A percentile compares a stretch with the other conserved stretches of the same genome.
Conservation (phyloP, 2,329 filamentous ascomycete genomes). For the Colletotrichum tropicicola region DNA sequence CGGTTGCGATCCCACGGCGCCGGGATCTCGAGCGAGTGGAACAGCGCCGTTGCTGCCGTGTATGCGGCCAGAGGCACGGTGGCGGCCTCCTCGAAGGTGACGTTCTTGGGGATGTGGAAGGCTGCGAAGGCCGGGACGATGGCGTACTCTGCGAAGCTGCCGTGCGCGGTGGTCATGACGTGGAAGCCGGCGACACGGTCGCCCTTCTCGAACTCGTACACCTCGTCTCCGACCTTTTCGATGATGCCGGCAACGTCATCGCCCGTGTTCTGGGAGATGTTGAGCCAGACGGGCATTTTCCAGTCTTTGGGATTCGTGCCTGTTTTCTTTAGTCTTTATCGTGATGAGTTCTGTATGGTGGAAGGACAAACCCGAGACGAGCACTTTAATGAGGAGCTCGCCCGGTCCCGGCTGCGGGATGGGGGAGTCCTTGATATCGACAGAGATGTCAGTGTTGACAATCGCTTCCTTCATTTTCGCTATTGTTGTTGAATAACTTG, state of each 20-base stretch:
- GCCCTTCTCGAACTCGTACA: slow-evolving; percentile 38
- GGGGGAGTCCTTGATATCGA: slow-evolving; percentile 26
- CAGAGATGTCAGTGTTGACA: slow-evolving; percentile 13
- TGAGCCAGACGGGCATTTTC: slow-evolving; percentile 32
- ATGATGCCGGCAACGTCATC: slow-evolving; percentile 38
- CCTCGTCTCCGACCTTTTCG: slow-evolving; percentile 30
- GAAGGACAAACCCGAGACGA: slow-evolving; percentile 31
- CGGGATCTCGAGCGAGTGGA: slow-evolving; percentile 54
- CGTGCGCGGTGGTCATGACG: slow-evolving; percentile 58
- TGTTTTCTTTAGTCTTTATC: neutral
- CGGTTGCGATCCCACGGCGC: slow-evolving; percentile 50
- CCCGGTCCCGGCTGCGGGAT: slow-evolving; percentile 30
- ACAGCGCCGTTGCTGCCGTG: slow-evolving; percentile 62
- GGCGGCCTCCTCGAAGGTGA: slow-evolving; percentile 64
- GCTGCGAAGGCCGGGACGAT: slow-evolving; percentile 64
- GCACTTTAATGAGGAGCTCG: slow-evolving; percentile 34
- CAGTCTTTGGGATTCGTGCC: slow-evolving; percentile 40
- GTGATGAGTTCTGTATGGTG: neutral
- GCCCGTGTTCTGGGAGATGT: slow-evolving; percentile 26
- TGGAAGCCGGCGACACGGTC: slow-evolving; percentile 60
- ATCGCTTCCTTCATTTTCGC: slow-evolving; percentile 31
- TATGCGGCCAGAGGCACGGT: slow-evolving; percentile 65
- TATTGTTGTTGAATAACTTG: neutral
- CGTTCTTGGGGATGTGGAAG: slow-evolving; percentile 59
- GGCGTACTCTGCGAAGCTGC: slow-evolving; percentile 70